phyloP scores from a whole-genome alignment of 805 yeast species.

The Suhomyces sp. region DNA sequence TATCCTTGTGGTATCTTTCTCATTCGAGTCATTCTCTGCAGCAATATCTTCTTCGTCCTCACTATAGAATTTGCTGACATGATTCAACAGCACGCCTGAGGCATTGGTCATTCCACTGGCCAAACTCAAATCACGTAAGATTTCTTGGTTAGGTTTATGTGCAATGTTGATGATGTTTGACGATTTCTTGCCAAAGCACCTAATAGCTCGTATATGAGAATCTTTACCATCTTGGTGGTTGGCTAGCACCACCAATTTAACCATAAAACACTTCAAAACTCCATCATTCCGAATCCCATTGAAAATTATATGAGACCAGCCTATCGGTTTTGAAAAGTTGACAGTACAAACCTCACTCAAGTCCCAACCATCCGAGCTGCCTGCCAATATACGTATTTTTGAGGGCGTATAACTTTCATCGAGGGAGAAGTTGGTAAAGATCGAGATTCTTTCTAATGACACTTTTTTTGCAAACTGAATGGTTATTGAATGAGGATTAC shows the following conservation, averaged over 20 bases:
- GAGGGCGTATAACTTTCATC: conserved; percentile 96
- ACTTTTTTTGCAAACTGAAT: conserved; percentile 80
- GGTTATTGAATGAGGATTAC: conserved; percentile 79
- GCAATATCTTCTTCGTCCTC: conserved; percentile 13
- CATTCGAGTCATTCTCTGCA: conserved; percentile 10
- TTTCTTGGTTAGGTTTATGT: background rate
- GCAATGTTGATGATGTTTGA: conserved; percentile 1
- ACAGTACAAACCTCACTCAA: conserved; percentile 62
- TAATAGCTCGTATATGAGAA: conserved; percentile 79
- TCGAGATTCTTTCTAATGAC: conserved; percentile 60
- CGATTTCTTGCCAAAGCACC: conserved; percentile 47
- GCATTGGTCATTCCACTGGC: conserved; percentile 23
- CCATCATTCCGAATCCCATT: conserved; percentile 54
- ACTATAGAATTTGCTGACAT: background rate
- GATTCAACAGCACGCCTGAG: conserved; percentile 32
- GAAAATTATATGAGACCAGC: conserved; percentile 73
- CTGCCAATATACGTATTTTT: conserved; percentile 61
- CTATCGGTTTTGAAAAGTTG: conserved; percentile 63
- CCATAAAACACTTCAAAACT: conserved; percentile 62
- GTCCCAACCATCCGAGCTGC: conserved; percentile 74
- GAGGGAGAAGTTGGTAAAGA: conserved; percentile 65
- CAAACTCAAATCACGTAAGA: conserved; percentile 18
- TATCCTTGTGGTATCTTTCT: conserved; percentile 25
- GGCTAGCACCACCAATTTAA: conserved; percentile 60
- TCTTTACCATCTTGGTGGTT: conserved; percentile 97